A percentile compares a stretch with the other conserved stretches of the same genome.
Conservation (phyloP, 2,329 filamentous ascomycete species). For the Fusarium camptoceras region DNA sequence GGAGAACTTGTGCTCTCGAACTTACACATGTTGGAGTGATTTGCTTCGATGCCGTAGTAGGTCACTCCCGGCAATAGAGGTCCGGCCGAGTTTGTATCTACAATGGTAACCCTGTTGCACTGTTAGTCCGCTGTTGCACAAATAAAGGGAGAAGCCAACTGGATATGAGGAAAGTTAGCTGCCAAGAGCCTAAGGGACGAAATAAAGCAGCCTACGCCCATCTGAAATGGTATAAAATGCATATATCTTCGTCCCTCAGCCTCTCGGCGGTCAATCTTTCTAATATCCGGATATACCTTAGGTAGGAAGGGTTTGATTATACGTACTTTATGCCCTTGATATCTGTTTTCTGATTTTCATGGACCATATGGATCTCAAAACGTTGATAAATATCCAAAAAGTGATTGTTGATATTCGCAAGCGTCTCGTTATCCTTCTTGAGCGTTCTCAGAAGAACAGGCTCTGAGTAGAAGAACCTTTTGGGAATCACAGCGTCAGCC, state of each 20-base stretch:
- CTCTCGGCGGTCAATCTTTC: neutral
- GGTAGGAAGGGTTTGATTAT: neutral
- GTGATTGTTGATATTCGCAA: slow-evolving; percentile 78
- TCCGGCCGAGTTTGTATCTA: slow-evolving; percentile 76
- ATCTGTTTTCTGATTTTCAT: slow-evolving; percentile 79
- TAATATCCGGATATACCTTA: neutral
- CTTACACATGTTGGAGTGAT: slow-evolving; percentile 79
- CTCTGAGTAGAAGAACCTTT: slow-evolving; percentile 74
- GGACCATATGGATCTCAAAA: slow-evolving; percentile 81
- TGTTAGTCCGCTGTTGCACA: slow-evolving; percentile 11
- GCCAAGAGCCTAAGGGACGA: neutral
- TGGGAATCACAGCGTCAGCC: slow-evolving; percentile 72
- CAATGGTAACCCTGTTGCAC: slow-evolving; percentile 64
- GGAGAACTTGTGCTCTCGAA: slow-evolving; percentile 73
- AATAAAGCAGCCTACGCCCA: neutral
- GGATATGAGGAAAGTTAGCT: neutral
- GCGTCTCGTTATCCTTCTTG: slow-evolving; percentile 78
- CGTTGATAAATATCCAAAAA: slow-evolving; percentile 78
- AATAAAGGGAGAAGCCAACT: neutral
- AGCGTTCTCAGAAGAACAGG: slow-evolving; percentile 75
- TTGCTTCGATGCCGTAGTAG: slow-evolving; percentile 79
- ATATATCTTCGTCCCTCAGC: neutral
- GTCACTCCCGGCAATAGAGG: slow-evolving; percentile 76
- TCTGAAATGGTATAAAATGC: neutral
- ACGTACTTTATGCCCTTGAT: slow-evolving; percentile 69